These are phyloP conservation scores for Ceratobasidium sp. DNA, from an alignment of 1,284 basidiomycete species.

Conservation along the genomic window DNA sequence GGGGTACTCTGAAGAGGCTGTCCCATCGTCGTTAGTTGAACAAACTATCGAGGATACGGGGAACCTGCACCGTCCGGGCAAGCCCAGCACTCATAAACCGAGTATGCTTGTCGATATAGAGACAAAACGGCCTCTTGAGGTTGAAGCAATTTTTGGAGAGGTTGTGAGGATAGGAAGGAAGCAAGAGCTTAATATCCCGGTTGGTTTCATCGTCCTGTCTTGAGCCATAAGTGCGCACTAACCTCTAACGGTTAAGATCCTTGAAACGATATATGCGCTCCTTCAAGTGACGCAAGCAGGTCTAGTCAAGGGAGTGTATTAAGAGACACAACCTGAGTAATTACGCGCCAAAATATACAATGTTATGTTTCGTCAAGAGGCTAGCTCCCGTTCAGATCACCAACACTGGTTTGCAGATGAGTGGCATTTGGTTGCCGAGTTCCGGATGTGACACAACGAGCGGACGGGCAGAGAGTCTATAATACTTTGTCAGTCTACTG, in stretches of 20 bases:
- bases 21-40: conserved; percentile 62
- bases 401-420: conserved; percentile 34
- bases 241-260: conserved; percentile 58
- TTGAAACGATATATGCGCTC: conserved; percentile 67
- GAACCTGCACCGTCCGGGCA: conserved; percentile 56
- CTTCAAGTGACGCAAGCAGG: conserved; percentile 64
- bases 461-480: conserved; percentile 44
- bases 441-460: conserved; percentile 34
- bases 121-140: conserved; percentile 70
- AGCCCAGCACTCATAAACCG: conserved; percentile 66
- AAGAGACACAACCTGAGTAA: no score
- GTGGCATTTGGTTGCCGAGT: conserved; percentile 46
- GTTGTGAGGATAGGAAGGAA: conserved; percentile 69
- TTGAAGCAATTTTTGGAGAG: conserved; percentile 75
- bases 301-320: conserved; percentile 14
- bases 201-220: conserved; percentile 56
- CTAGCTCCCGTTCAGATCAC: conserved; percentile 11
- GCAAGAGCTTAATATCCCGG: conserved; percentile 66
- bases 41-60: conserved; percentile 62
- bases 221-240: background rate
- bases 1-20: conserved; percentile 56
- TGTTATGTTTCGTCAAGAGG: no score
- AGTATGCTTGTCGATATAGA: conserved; percentile 76
- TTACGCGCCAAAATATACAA: background rate
- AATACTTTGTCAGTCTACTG: background rate